phyloP scores from a whole-genome alignment of 2,329 filamentous ascomycete genomes.

The Drechslerella stenobrocha region DNA sequence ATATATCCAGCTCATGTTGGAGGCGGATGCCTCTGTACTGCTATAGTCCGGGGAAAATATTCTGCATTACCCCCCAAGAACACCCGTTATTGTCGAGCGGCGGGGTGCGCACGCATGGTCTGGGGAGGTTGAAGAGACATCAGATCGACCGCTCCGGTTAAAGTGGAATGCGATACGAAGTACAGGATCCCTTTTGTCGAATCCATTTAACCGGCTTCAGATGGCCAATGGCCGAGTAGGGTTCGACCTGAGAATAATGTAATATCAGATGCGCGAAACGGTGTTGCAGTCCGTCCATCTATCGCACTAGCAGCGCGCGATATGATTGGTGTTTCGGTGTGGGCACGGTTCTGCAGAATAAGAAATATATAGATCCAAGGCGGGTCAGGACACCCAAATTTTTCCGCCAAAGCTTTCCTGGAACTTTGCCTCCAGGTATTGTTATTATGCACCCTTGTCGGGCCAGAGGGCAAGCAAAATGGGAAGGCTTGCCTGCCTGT shows the following conservation, averaged over 20 bases:
- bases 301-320: slow-evolving; percentile 13
- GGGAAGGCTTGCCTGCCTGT: slow-evolving; percentile 1
- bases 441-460: slow-evolving; percentile 7
- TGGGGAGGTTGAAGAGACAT: slow-evolving; percentile 32
- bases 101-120: slow-evolving; percentile 42
- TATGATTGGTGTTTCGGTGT: slow-evolving; percentile 20
- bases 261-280: background rate
- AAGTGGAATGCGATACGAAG: slow-evolving; percentile 44
- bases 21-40: slow-evolving; percentile 21
- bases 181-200: slow-evolving; percentile 14
- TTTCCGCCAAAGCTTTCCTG: slow-evolving; percentile 3
- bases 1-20: slow-evolving; percentile 23
- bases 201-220: slow-evolving; percentile 23
- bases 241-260: slow-evolving; percentile 4
- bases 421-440: slow-evolving; percentile 14
- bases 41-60: slow-evolving; percentile 30
- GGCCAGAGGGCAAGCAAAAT: slow-evolving; percentile 11
- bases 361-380: slow-evolving; percentile 28
- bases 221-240: slow-evolving; percentile 12
- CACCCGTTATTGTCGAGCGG: slow-evolving; percentile 10
- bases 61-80: background rate
- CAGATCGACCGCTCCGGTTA: slow-evolving; percentile 48
- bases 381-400: slow-evolving; percentile 8
- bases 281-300: slow-evolving; percentile 2
- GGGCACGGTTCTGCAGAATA: slow-evolving; percentile 44